A percentile compares a stretch with the other conserved stretches of the same genome.
These are phyloP conservation scores for Amphicarpaea edgeworthii DNA, from an alignment of 306 rosid genomes.

Conservation along the genomic window DNA sequence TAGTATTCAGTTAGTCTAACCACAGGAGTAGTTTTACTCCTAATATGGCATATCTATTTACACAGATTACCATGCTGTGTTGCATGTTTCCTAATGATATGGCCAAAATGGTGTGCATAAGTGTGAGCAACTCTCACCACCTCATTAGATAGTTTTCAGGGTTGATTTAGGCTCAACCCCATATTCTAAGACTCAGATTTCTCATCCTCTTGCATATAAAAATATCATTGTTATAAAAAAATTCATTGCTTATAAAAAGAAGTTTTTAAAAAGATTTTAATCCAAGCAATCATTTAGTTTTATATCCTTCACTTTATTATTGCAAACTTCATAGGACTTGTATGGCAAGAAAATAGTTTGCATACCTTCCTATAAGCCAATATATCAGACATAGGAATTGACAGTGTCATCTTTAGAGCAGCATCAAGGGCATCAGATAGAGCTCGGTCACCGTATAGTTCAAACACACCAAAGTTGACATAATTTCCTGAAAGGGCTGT, in stretches of 20 bases:
- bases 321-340: slow-evolving; percentile 16
- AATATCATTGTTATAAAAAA: not conserved
- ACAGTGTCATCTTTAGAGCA: slow-evolving; percentile 88
- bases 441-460: slow-evolving; percentile 94
- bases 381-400: slow-evolving; percentile 93
- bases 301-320: slow-evolving; percentile 17
- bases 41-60: too few relatives aligned
- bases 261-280: not conserved
- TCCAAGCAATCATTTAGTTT: slow-evolving; percentile 23
- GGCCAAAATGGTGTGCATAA: not conserved
- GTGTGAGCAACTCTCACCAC: not conserved
- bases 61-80: not conserved
- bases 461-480: slow-evolving; percentile 98
- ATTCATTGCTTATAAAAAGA: not conserved
- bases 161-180: not conserved
- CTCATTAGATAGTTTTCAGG: not conserved
- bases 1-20: too few relatives aligned
- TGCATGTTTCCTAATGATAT: not conserved
- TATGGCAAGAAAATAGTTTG: slow-evolving; percentile 38
- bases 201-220: not conserved
- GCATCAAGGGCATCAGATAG: slow-evolving; percentile 90
- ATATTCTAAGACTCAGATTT: not conserved
- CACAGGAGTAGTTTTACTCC: too few relatives aligned
- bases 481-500: slow-evolving; percentile 98
- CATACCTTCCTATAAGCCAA: slow-evolving; percentile 93